Evolutionary conservation across 805 yeast species (phyloP).

Genomic region (Metschnikowia corniflorae): DNA sequence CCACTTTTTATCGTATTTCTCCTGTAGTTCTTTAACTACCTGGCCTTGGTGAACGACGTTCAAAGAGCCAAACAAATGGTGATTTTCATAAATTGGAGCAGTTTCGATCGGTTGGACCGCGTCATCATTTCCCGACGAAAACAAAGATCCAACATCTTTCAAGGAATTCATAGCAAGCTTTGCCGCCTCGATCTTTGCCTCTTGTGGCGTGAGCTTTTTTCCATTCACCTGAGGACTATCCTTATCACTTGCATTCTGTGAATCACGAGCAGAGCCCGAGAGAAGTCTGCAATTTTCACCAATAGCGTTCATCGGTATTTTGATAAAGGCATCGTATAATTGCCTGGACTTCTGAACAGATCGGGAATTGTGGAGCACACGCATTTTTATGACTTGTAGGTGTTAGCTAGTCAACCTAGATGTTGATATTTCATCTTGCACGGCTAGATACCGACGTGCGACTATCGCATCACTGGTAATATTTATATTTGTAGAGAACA

Average conservation of each 20-base stretch:
- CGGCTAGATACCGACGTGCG: no score
- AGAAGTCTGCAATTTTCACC: background rate
- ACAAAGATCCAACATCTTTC: constrained; percentile 38
- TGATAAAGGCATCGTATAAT: no score
- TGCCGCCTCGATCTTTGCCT: constrained; percentile 32
- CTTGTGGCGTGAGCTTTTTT: constrained; percentile 15
- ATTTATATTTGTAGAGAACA: no score
- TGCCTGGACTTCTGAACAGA: no score
- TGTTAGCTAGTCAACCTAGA: no score
- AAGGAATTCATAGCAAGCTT: constrained; percentile 37
- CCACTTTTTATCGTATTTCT: constrained; percentile 56
- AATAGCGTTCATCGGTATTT: no score
- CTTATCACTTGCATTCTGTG: background rate
- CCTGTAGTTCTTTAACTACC: constrained; percentile 49
- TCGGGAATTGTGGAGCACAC: no score
- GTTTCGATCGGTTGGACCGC: constrained; percentile 47
- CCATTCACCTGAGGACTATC: constrained; percentile 7
- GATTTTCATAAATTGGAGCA: constrained; percentile 38
- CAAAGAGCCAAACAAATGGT: constrained; percentile 29
- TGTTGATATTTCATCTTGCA: no score
- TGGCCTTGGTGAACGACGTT: constrained; percentile 56
- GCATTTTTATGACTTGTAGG: no score
- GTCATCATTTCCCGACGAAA: constrained; percentile 40
- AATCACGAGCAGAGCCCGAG: background rate
- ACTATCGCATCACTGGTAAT: no score